These are phyloP conservation scores for Aspergillus ruber DNA, from an alignment of 2,329 filamentous ascomycete species.

Conservation along the genomic window DNA sequence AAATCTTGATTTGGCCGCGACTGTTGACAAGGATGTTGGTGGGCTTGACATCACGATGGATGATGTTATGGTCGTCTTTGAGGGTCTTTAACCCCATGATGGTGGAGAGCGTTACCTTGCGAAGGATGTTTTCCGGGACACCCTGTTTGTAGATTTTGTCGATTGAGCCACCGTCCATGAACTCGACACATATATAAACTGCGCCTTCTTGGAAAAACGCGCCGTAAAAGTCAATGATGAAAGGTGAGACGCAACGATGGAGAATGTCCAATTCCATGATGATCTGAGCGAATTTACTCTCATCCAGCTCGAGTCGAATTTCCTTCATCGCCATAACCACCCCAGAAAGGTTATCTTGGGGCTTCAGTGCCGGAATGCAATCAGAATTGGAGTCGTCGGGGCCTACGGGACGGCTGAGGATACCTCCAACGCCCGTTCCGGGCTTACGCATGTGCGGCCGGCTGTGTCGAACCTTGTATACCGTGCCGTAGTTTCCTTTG, in stretches of 20 bases:
- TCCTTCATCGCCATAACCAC: slow-evolving; percentile 99
- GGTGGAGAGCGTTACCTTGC: slow-evolving; percentile 85
- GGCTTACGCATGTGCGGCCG: slow-evolving; percentile 58
- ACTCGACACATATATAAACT: slow-evolving; percentile 98
- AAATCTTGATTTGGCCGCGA: slow-evolving; percentile 89
- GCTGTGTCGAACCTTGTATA: slow-evolving; percentile 90
- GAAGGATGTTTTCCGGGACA: slow-evolving; percentile 78
- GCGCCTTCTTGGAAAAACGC: slow-evolving; percentile 98
- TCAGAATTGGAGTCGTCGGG: slow-evolving; percentile 12
- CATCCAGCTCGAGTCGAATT: slow-evolving; percentile 88
- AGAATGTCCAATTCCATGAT: slow-evolving; percentile 96
- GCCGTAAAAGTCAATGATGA: slow-evolving; percentile 98
- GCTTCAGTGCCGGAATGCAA: slow-evolving; percentile 7
- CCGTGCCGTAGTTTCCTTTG: slow-evolving; percentile 97
- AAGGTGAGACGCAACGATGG: slow-evolving; percentile 88
- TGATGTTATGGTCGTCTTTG: slow-evolving; percentile 98
- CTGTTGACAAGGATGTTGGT: slow-evolving; percentile 97
- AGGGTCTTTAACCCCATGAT: slow-evolving; percentile 85
- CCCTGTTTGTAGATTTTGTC: slow-evolving; percentile 92
- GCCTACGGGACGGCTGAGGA: slow-evolving; percentile 40
- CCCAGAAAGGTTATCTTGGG: slow-evolving; percentile 44
- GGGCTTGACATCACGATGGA: slow-evolving; percentile 95
- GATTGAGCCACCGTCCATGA: slow-evolving; percentile 97
- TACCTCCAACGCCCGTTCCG: slow-evolving; percentile 55
- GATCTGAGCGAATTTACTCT: slow-evolving; percentile 93